These are phyloP conservation scores for Fusarium ramigenum DNA, from an alignment of 2,329 filamentous ascomycete species.

Conservation along the genomic window DNA sequence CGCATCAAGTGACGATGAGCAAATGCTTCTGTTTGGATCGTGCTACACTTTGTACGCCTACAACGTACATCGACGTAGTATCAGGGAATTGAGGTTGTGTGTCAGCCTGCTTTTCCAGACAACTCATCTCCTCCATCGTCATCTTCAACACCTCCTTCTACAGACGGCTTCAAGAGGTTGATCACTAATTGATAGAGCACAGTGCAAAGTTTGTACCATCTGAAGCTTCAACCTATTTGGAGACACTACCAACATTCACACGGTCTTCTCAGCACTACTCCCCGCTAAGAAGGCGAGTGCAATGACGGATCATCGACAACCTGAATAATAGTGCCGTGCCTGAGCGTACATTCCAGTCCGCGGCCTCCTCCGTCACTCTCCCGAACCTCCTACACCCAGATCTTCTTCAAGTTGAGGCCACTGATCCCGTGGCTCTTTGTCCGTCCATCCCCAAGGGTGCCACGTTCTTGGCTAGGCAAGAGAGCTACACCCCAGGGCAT, in stretches of 20 bases:
- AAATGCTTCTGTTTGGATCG: neutral
- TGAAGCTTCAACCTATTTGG: neutral
- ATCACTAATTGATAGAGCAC: neutral
- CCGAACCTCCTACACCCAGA: neutral
- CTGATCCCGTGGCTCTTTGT: constrained; percentile 23
- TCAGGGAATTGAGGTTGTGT: constrained; percentile 7
- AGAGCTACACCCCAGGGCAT: constrained; percentile 21
- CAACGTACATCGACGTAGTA: constrained; percentile 13
- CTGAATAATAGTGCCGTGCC: constrained; percentile 6
- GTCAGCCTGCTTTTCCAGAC: constrained; percentile 19
- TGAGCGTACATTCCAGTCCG: constrained; percentile 21
- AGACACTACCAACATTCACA: neutral
- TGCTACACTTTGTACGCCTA: neutral
- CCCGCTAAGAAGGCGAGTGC: neutral
- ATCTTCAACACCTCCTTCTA: neutral
- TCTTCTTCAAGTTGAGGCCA: neutral
- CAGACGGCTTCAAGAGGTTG: neutral
- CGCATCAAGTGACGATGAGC: constrained; percentile 13
- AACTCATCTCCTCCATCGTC: constrained; percentile 2
- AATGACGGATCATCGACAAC: neutral
- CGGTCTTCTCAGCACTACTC: constrained; percentile 5
- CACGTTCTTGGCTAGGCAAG: constrained; percentile 30
- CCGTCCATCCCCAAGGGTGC: constrained; percentile 15
- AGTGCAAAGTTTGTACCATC: constrained; percentile 14
- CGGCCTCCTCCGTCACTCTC: neutral